A percentile compares a stretch with the other conserved stretches of the same genome.
These are phyloP conservation scores for Plantago rigida DNA, from an alignment of 305 asterid genomes.

Conservation along the genomic window DNA sequence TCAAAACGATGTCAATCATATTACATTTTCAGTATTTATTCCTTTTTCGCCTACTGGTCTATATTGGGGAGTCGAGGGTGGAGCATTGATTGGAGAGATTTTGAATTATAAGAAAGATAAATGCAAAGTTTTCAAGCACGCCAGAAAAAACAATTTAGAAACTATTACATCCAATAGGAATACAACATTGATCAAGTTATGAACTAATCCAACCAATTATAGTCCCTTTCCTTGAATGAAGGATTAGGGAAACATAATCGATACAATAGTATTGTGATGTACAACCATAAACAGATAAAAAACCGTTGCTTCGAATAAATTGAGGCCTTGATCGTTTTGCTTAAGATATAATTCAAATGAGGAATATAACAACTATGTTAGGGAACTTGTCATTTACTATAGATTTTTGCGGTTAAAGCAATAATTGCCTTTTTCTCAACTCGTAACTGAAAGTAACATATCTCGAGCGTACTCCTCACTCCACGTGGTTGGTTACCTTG, in stretches of 20 bases:
- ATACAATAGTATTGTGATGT: not conserved
- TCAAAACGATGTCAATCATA: not conserved
- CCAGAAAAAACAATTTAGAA: not conserved
- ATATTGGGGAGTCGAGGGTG: not conserved
- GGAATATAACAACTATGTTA: constrained; percentile 2
- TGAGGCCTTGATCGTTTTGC: constrained; percentile 5
- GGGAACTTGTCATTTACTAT: not conserved
- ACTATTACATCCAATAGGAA: not conserved
- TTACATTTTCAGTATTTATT: not conserved
- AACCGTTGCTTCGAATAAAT: constrained; percentile 4
- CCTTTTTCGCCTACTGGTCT: not conserved
- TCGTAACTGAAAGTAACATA: constrained; percentile 14
- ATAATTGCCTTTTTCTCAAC: not conserved
- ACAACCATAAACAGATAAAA: constrained; percentile 1
- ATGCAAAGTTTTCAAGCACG: not conserved
- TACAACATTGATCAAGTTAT: constrained; percentile 1
- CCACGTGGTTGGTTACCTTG: constrained; percentile 20
- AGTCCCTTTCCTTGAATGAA: not conserved
- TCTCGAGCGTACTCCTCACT: constrained; percentile 12
- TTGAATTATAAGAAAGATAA: not conserved
- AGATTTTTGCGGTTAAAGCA: constrained; percentile 7
- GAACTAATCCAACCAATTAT: constrained; percentile 5
- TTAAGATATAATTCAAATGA: constrained; percentile 12
- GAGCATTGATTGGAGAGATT: not conserved
- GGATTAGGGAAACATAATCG: not conserved